Evolutionary conservation across 73 alveolate species (phyloP).

Genomic region (Symbiodinium pilosum): DNA sequence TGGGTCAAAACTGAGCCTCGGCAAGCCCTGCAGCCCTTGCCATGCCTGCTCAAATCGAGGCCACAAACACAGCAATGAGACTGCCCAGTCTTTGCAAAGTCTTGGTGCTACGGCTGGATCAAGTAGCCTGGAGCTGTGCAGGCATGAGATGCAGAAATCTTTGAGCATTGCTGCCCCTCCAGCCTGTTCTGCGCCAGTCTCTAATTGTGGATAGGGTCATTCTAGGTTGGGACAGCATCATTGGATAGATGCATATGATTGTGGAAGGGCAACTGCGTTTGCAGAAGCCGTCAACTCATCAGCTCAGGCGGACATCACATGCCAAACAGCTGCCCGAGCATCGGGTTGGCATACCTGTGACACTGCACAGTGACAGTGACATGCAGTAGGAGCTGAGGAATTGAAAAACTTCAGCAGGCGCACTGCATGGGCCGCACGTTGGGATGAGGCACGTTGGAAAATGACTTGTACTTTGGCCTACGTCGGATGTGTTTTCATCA

Average conservation of each 20-base stretch:
- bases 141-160: background rate
- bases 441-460: conserved; percentile 98
- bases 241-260: too few relatives aligned
- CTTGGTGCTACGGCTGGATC: background rate
- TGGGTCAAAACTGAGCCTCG: conserved; percentile 19
- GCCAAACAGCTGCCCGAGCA: conserved; percentile 87
- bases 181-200: too few relatives aligned
- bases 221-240: too few relatives aligned
- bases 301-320: background rate
- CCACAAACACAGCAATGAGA: too few relatives aligned
- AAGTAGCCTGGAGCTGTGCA: background rate
- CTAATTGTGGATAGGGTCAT: too few relatives aligned
- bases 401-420: conserved; percentile 7
- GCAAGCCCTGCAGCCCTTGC: conserved; percentile 9
- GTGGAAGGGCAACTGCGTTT: background rate
- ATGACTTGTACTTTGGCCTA: conserved; percentile 97
- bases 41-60: background rate
- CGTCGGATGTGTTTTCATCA: too few relatives aligned
- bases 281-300: background rate
- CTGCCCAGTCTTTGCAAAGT: too few relatives aligned
- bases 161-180: background rate
- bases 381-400: too few relatives aligned
- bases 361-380: too few relatives aligned
- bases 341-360: conserved; percentile 61
- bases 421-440: conserved; percentile 91